Evolutionary conservation across 1,139 yeast genomes (phyloP).

Genomic region (Protomyces inundatus): DNA sequence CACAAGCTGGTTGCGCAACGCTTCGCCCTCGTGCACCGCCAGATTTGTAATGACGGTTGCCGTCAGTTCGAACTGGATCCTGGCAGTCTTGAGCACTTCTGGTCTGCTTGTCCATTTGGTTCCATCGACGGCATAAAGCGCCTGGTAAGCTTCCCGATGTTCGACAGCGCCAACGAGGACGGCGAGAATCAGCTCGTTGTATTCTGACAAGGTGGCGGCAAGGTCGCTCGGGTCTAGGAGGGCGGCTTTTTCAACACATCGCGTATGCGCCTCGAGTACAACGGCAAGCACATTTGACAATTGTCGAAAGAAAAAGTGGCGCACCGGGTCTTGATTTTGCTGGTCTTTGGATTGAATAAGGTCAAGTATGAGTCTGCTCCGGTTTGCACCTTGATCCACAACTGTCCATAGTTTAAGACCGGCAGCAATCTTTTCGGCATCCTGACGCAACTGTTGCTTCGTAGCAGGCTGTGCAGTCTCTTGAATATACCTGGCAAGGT

Average conservation of each 20-base stretch:
- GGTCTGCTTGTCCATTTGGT: constrained; percentile 38
- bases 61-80: constrained; percentile 35
- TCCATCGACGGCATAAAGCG: constrained; percentile 7
- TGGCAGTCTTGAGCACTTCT: constrained; percentile 34
- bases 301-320: constrained; percentile 29
- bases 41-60: constrained; percentile 21
- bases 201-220: constrained; percentile 31
- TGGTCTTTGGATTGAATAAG: constrained; percentile 23
- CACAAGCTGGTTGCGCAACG: constrained; percentile 34
- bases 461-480: constrained; percentile 43
- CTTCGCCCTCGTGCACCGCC: constrained; percentile 18
- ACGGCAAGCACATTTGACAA: constrained; percentile 29
- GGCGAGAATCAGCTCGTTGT: constrained; percentile 36
- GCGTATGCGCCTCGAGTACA: constrained; percentile 26
- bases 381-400: constrained; percentile 35
- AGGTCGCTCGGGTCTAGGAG: constrained; percentile 23
- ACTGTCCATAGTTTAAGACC: constrained; percentile 50
- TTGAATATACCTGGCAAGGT: constrained; percentile 47
- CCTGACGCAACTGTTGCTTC: constrained; percentile 43
- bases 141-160: constrained; percentile 26
- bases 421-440: constrained; percentile 56
- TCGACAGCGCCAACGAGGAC: constrained; percentile 36
- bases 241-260: constrained; percentile 26
- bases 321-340: constrained; percentile 21
- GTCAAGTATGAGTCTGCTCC: constrained; percentile 16